Base-by-base conservation (phyloP, 2,329 filamentous ascomycete species). In the Nothopassalora personata region DNA sequence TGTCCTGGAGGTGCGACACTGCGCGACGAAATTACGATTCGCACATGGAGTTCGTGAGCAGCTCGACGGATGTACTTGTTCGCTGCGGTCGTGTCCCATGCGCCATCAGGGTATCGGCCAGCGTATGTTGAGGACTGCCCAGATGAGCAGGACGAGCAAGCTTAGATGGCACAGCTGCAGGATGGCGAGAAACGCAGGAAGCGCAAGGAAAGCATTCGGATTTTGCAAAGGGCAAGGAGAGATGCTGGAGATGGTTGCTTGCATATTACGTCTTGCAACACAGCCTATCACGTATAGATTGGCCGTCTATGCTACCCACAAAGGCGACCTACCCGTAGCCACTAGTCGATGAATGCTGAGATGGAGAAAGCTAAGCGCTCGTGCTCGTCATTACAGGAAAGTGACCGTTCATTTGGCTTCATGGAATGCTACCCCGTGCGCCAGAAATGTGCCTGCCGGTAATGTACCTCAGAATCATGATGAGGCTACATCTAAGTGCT, bases 401-500 rank as follows among this genome's bases (percentile, higher is more conserved):
- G 39, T 43, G 8, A 15, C 39, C 39, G n/a, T 43, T 43, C 39
- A 43, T 43, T 43, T 15, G 8, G 39, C 39, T 43, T 43, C 39
- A 43, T 43, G 13, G 8, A 13, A 43, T 18, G 8, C 39, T 43
- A 43, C 39, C 39, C 23, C 39, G 18, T 43, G n/a, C 39, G 9
- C 39, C 39, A n/a, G n/a, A 5, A 1, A 34, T 34, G 2, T 34
- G 11, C 31, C 7, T 34, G 11, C 31, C 11, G 31, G 8, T 9
- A 8, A 43, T 18, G 39, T n/a, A 43, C 39, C 39, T 43, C 39
- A 43, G 18, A 43, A 15, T 43, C 39, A 43, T 43, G 39, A 43
- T 43, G 39, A 19, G 49, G 27, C n/a, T 36, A 19, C 43, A 23
- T 36, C 46, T 57, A 57, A 55, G 73, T 75, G 53, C 73, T 69